A percentile compares a stretch with the other conserved stretches of the same genome.
These are phyloP conservation scores for Dryas octopetala DNA, from an alignment of 306 rosid genomes.

Conservation along the genomic window DNA sequence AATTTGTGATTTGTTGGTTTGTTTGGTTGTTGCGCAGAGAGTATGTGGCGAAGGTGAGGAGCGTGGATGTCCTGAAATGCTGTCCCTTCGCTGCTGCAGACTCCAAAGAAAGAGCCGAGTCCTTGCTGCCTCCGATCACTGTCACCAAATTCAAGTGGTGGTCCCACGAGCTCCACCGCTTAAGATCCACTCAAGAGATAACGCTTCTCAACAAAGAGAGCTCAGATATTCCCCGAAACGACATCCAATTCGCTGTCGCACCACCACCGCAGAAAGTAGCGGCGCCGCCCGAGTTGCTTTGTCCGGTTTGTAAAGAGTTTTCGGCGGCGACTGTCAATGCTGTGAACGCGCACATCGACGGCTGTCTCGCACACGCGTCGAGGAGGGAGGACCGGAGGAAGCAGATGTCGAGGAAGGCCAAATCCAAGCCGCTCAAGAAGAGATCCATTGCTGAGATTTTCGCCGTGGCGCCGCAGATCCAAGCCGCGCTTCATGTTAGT, in stretches of 20 bases:
- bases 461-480: constrained; percentile 74
- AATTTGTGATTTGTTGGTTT: too few relatives aligned
- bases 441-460: constrained; percentile 88
- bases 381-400: constrained; percentile 37
- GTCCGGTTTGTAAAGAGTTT: constrained; percentile 70
- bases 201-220: constrained; percentile 17
- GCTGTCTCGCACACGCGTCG: constrained; percentile 53
- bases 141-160: constrained; percentile 70
- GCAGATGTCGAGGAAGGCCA: constrained; percentile 36
- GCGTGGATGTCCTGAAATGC: constrained; percentile 55
- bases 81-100: constrained; percentile 61
- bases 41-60: constrained; percentile 75
- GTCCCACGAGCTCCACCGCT: constrained; percentile 54
- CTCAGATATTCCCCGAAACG: constrained; percentile 21
- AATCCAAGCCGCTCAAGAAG: constrained; percentile 66
- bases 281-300: constrained; percentile 42
- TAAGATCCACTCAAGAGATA: constrained; percentile 31
- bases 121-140: constrained; percentile 71
- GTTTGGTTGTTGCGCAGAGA: constrained; percentile 48
- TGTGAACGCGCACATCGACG: constrained; percentile 60
- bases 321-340: constrained; percentile 58
- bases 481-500: constrained; percentile 16
- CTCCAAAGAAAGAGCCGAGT: constrained; percentile 28
- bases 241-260: constrained; percentile 3
- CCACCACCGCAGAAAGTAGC: background rate